Evolutionary conservation across 2,329 filamentous ascomycete genomes (phyloP).

Genomic region (Pezicula neosporulosa): DNA sequence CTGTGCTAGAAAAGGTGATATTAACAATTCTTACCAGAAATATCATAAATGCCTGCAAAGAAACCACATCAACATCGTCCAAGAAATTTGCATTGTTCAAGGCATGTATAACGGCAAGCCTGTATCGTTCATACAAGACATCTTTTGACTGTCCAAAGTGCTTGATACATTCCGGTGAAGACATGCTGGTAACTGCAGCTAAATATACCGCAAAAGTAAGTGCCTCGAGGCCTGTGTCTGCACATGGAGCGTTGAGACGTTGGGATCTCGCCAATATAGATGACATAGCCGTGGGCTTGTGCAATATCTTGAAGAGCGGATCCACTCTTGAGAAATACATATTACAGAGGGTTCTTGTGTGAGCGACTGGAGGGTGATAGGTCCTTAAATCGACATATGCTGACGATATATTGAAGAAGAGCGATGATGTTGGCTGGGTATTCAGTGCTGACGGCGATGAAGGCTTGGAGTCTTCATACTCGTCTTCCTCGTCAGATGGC

Average conservation of each 20-base stretch:
- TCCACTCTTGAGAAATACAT: conserved; percentile 43
- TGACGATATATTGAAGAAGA: not conserved
- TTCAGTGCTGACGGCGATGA: not conserved
- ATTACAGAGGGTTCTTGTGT: not conserved
- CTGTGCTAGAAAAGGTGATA: too few relatives aligned
- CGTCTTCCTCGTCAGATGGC: not conserved
- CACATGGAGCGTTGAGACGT: not conserved
- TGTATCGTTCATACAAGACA: conserved; percentile 31
- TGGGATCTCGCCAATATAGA: not conserved
- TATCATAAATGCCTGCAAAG: not conserved
- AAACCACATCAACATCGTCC: not conserved
- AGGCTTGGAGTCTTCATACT: not conserved
- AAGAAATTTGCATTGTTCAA: not conserved
- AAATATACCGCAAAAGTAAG: conserved; percentile 1
- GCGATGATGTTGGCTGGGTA: not conserved
- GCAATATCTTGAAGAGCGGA: conserved; percentile 64
- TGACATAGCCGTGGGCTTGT: conserved; percentile 54
- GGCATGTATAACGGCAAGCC: conserved; percentile 35
- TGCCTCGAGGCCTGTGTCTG: not conserved
- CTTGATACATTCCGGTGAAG: not conserved
- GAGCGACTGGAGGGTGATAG: not conserved
- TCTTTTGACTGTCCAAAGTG: not conserved
- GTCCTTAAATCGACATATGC: not conserved
- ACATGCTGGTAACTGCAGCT: not conserved
- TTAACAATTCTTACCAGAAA: not conserved